Evolutionary conservation across 2,329 filamentous ascomycete genomes (phyloP).

Genomic region (Clonostachys byssicola): DNA sequence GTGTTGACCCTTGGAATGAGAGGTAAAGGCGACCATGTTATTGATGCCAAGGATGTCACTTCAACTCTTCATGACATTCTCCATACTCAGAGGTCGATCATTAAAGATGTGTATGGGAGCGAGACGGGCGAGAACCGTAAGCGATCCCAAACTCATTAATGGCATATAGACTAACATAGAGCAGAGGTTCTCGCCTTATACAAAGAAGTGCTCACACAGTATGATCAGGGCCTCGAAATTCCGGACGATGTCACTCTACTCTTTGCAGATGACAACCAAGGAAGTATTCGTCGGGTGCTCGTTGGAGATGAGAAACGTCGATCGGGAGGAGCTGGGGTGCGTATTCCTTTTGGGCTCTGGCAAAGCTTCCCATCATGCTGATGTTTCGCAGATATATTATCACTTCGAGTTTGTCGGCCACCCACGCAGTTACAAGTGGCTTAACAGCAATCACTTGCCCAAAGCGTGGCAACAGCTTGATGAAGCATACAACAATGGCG

Average conservation of each 20-base stretch:
- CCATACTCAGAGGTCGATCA: conserved; percentile 4
- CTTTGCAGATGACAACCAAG: conserved; percentile 59
- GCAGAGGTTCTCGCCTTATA: conserved; percentile 38
- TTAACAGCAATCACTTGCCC: conserved; percentile 47
- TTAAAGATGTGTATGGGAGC: conserved; percentile 4
- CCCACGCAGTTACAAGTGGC: conserved; percentile 34
- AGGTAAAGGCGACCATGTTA: conserved; percentile 44
- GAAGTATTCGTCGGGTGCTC: conserved; percentile 52
- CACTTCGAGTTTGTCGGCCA: conserved; percentile 31
- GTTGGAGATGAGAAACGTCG: conserved; percentile 46
- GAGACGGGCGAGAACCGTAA: conserved; percentile 1
- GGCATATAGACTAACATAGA: conserved; percentile 14
- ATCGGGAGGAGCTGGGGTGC: conserved; percentile 51
- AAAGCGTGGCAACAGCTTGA: conserved; percentile 35
- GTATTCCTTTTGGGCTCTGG: background rate
- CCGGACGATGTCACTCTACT: conserved; percentile 57
- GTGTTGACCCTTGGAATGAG: conserved; percentile 53
- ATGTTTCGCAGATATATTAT: conserved; percentile 36
- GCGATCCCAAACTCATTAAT: conserved; percentile 7
- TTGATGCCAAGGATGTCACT: background rate
- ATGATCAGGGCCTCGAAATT: conserved; percentile 45
- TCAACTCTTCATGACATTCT: conserved; percentile 4
- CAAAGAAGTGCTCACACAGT: conserved; percentile 58
- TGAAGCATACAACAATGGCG: conserved; percentile 48
- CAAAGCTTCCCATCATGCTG: background rate